phyloP scores from a whole-genome alignment of 495 filamentous ascomycete genomes.

The Podospora anserina region DNA sequence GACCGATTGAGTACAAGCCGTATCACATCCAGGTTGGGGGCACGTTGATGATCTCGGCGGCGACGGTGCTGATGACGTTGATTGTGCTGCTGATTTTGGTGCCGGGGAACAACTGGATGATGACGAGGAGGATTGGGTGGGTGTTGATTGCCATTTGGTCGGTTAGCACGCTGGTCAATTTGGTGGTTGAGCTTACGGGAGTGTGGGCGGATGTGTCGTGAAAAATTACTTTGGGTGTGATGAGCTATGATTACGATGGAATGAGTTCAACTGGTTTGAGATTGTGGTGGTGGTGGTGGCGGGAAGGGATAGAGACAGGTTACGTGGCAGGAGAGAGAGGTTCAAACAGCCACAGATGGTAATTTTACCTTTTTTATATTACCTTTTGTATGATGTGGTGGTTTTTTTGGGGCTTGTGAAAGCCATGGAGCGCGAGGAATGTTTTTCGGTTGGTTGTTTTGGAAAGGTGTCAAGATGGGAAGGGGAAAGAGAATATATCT shows the following conservation, averaged over 20 bases:
- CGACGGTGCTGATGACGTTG: conserved; percentile 77
- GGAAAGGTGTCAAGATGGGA: too few species aligned
- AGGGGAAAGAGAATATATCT: too few species aligned
- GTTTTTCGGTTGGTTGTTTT: neutral
- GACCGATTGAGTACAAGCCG: conserved; percentile 50
- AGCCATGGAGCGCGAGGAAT: neutral
- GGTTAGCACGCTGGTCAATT: conserved; percentile 77
- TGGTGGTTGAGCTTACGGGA: conserved; percentile 75
- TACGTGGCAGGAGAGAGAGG: neutral
- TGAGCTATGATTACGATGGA: neutral
- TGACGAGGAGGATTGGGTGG: conserved; percentile 82
- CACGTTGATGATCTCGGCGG: conserved; percentile 76
- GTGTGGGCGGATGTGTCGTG: conserved; percentile 41
- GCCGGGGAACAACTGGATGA: conserved; percentile 82
- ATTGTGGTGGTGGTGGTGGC: neutral
- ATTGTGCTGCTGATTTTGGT: conserved; percentile 74
- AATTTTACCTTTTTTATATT: neutral
- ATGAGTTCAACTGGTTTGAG: too few species aligned
- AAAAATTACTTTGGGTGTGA: neutral
- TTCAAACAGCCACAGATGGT: neutral
- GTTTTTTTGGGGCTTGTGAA: neutral
- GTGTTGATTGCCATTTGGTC: conserved; percentile 79
- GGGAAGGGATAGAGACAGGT: neutral
- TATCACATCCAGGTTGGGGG: conserved; percentile 82
- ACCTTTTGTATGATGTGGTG: neutral